Base-by-base conservation (phyloP, 371 early-diverging fungal genomes). In the Batrachochytrium dendrobatidis region DNA sequence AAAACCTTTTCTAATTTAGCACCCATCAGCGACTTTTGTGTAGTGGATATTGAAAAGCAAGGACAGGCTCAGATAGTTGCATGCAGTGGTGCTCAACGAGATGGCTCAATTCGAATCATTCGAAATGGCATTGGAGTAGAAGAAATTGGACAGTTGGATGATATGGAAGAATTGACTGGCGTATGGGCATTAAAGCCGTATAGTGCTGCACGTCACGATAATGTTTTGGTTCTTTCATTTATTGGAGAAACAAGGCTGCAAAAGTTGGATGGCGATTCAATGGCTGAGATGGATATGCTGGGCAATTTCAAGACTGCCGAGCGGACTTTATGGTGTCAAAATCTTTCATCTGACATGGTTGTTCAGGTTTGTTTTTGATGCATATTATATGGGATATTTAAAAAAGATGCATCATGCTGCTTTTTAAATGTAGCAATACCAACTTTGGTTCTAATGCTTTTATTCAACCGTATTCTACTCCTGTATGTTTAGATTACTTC, bases 91-190 rank as follows among this genome's bases (percentile, higher is more conserved):
- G 77, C 71, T 2, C 79, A 77, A 53, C 80, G 83, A 55, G 82
- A 85, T 61, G 90, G 92, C 6, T 77, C 84, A 0, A 68, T 96
- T 48, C 78, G 92, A 28, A 74, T 92, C 5, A 82, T 96, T 29
- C 80, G 90, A 45, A 90, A 88, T 68, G 95, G 97, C 8, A 80
- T 94, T 34, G 94, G 92, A 12, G 83, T 95, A 43, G 71, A 77
- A n/a, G 81, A 81, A 33, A 66, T 82, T 22, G 82, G 78, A 1
- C 61, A 65, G 0, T 33, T 89, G 32, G 76, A 79, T 18, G 71
- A 68, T 24, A 73, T 90, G 26, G 70, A 72, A 3, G 85, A 88
- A 18, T 67, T 91, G 25, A 78, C 73, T 51, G 76, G 80, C 1
- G 60, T 89, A 0, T 92, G 90, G 89, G 71, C 88, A 22, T 56